Evolutionary conservation across 2,329 filamentous ascomycete genomes (phyloP), one percentile per base, ranked within the genome.

Genomic region (Hymenoscyphus linearis): DNA sequence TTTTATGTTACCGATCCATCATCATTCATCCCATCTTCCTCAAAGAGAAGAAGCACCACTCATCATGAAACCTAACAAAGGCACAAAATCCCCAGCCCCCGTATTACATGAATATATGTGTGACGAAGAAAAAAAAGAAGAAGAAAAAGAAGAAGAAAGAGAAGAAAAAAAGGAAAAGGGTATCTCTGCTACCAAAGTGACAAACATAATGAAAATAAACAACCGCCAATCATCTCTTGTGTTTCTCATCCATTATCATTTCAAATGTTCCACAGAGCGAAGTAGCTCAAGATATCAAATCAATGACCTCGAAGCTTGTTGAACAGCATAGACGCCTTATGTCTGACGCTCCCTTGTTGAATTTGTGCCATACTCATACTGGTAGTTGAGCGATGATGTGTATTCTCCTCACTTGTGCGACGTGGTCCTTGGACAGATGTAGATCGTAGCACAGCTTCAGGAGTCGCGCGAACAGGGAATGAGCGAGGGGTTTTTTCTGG

Each of bases 331-430:
- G 52, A 14, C 25, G 18, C 52, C 47, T 58, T 58, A 27, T 58
- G 31, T 22, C 34, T 58, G 16, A 58, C 44, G 12, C n/a, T 52
- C 35, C 44, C 57, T 22, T 53, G 26, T 18, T 35, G 35, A 16
- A 34, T 22, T 16, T 36, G n/a, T 4, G 57, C 40, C 57, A 58
- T 58, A 13, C 57, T 58, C 57, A 58, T 58, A 26, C 57, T 58
- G 9, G 57, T 58, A n/a, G 44, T 52, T 16, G 44, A 52, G 14
- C 57, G 10, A 26, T 22, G 16, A 18, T 27, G 16, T 14, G 44
- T 44, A 16, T 34, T 16, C 22, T 56, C 57, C 3, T 22, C 7
- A 37, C 57, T 58, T 3, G 34, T 12, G n/a, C 57, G 26, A 26
- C 57, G 44, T 14, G 47, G 22, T 35, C 57, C 57, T 16, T 58